Evolutionary conservation across 1,284 basidiomycete species (phyloP).

Genomic region (Sanghuangporus weigelae): DNA sequence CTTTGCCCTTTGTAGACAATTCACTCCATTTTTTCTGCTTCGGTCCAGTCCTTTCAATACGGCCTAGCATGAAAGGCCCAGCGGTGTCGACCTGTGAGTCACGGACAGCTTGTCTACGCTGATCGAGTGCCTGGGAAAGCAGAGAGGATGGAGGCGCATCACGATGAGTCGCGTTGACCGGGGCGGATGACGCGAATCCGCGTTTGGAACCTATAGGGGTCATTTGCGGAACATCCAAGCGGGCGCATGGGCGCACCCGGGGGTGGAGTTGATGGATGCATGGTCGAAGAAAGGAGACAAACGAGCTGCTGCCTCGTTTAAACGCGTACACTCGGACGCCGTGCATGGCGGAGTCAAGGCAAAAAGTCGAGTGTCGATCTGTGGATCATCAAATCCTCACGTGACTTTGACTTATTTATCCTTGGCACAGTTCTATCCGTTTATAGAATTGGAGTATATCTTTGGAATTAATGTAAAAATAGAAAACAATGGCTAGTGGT

Average conservation of each 20-base stretch:
- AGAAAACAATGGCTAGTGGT: constrained; percentile 1
- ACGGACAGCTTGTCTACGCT: constrained; percentile 40
- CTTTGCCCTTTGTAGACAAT: constrained; percentile 76
- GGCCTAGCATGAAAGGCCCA: constrained; percentile 80
- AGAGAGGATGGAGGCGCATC: constrained; percentile 44
- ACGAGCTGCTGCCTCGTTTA: not conserved
- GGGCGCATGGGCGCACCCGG: not conserved
- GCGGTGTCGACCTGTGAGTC: constrained; percentile 47
- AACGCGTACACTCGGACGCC: not conserved
- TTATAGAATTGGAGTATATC: not conserved
- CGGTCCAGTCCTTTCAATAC: constrained; percentile 53
- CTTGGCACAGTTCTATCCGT: not conserved
- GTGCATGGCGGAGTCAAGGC: constrained; percentile 1
- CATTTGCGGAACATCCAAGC: not conserved
- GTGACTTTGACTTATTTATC: not conserved
- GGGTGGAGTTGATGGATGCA: constrained; percentile 4
- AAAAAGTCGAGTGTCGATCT: not conserved
- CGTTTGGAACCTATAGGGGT: not conserved
- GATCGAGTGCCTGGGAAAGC: constrained; percentile 66
- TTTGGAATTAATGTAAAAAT: not conserved
- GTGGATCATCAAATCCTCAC: not conserved
- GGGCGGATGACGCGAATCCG: not conserved
- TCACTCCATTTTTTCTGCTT: constrained; percentile 78
- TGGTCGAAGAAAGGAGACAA: constrained; percentile 2
- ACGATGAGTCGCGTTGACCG: constrained; percentile 39